A percentile compares a stretch with the other conserved stretches of the same genome.
These are phyloP conservation scores for Rhizophora apiculata DNA, from an alignment of 345 rosid species.

Conservation along the genomic window DNA sequence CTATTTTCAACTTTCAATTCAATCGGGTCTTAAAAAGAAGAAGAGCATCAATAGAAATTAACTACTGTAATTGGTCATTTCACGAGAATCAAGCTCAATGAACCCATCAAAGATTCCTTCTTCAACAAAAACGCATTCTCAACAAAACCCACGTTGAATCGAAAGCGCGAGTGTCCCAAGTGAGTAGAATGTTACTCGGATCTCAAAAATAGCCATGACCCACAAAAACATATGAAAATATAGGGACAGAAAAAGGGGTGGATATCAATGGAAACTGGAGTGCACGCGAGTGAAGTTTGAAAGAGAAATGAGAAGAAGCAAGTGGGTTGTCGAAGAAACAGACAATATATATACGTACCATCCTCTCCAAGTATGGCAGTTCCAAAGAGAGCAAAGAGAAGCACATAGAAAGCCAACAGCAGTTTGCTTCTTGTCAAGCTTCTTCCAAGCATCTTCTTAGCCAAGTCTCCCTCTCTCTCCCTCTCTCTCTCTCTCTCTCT, in stretches of 20 bases:
- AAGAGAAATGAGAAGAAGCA: not conserved
- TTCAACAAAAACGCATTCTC: too few relatives aligned
- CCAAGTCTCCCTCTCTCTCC: conserved; percentile 14
- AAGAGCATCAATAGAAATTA: too few relatives aligned
- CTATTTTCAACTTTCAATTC: too few relatives aligned
- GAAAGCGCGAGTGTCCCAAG: not conserved
- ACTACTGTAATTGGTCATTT: too few relatives aligned
- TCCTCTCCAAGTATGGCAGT: conserved; percentile 49
- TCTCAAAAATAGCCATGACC: conserved; percentile 26
- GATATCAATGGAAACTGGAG: too few relatives aligned
- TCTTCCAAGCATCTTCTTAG: conserved; percentile 37
- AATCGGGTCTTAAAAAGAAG: too few relatives aligned
- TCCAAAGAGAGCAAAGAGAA: conserved; percentile 38
- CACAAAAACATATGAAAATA: conserved; percentile 9
- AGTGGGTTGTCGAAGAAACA: not conserved
- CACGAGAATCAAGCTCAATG: not conserved
- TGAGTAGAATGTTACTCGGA: conserved; percentile 5
- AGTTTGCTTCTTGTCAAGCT: conserved; percentile 31
- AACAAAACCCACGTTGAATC: conserved; percentile 8
- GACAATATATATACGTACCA: conserved; percentile 41
- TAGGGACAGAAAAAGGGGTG: not conserved
- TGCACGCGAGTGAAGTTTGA: not conserved
- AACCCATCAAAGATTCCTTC: not conserved
- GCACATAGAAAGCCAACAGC: conserved; percentile 35
- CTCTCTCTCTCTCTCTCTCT: not conserved